phyloP scores from a whole-genome alignment of 2,329 filamentous ascomycete species.

The Clarireedia monteithiana region DNA sequence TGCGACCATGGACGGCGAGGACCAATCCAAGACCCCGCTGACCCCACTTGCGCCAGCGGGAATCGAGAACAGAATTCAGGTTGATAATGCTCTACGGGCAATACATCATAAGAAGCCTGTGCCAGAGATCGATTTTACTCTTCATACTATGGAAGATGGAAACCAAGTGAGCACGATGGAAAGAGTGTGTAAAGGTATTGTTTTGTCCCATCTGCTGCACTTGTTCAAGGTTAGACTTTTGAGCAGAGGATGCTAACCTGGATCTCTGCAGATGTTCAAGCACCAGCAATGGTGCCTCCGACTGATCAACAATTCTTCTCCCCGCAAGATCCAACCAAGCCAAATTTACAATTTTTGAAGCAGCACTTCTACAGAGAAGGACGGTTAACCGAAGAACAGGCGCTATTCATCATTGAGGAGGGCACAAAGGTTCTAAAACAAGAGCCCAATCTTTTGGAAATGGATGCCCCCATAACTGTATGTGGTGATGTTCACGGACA shows the following conservation, averaged over 20 bases:
- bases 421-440: slow-evolving; percentile 80
- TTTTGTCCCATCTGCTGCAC: slow-evolving; percentile 10
- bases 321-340: slow-evolving; percentile 77
- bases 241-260: slow-evolving; percentile 17
- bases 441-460: slow-evolving; percentile 94
- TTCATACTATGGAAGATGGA: slow-evolving; percentile 98
- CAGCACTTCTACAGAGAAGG: slow-evolving; percentile 98
- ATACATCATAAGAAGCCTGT: slow-evolving; percentile 92
- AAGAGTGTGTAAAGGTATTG: slow-evolving; percentile 93
- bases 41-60: slow-evolving; percentile 16
- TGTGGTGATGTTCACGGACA: slow-evolving; percentile 98
- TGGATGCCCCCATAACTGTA: slow-evolving; percentile 98
- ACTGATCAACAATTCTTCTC: slow-evolving; percentile 93
- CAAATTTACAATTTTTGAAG: slow-evolving; percentile 89
- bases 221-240: background rate
- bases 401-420: slow-evolving; percentile 85
- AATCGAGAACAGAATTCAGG: slow-evolving; percentile 36
- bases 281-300: slow-evolving; percentile 86
- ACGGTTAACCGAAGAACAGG: slow-evolving; percentile 93
- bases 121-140: slow-evolving; percentile 96
- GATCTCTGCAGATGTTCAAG: slow-evolving; percentile 74
- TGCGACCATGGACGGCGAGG: slow-evolving; percentile 27
- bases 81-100: slow-evolving; percentile 87
- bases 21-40: slow-evolving; percentile 14
- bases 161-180: slow-evolving; percentile 91